Conservation (phyloP, 768 basidiomycete genomes). For the Amanita inopinata region DNA sequence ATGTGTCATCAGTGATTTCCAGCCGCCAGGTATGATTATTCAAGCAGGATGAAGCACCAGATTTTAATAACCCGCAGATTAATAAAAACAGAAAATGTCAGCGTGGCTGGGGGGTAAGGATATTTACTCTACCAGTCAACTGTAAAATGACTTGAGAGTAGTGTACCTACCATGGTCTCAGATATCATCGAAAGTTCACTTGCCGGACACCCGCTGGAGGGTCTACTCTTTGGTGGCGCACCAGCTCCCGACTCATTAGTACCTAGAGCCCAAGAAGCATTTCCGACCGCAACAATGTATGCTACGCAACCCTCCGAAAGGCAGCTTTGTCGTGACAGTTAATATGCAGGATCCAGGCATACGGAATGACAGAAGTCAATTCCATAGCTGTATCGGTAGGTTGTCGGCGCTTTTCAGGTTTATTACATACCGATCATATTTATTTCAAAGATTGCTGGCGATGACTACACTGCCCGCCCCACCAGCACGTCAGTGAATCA, state of each 20-base stretch:
- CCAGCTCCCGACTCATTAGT: conserved; percentile 27
- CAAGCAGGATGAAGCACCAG: background rate
- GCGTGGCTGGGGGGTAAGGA: conserved; percentile 32
- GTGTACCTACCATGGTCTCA: conserved; percentile 46
- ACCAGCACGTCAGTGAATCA: conserved; percentile 30
- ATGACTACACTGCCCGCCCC: conserved; percentile 42
- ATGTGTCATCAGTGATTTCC: background rate
- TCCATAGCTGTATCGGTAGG: conserved; percentile 30
- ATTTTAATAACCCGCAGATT: conserved; percentile 18
- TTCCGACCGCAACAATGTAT: conserved; percentile 24
- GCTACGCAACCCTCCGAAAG: background rate
- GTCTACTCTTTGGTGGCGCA: conserved; percentile 33
- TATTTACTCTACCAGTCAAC: background rate
- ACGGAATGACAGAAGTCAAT: conserved; percentile 46
- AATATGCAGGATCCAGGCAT: conserved; percentile 27
- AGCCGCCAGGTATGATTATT: conserved; percentile 26
- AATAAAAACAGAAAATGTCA: conserved; percentile 34
- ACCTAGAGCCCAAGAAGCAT: conserved; percentile 22
- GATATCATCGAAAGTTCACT: conserved; percentile 36
- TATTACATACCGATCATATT: no score
- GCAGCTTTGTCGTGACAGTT: background rate
- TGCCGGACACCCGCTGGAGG: conserved; percentile 26
- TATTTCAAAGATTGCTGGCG: conserved; percentile 25
- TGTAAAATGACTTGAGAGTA: conserved; percentile 10
- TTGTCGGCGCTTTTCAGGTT: background rate